phyloP scores from a whole-genome alignment of 2,329 filamentous ascomycete species.

The Cylindrodendrum hubeiense region DNA sequence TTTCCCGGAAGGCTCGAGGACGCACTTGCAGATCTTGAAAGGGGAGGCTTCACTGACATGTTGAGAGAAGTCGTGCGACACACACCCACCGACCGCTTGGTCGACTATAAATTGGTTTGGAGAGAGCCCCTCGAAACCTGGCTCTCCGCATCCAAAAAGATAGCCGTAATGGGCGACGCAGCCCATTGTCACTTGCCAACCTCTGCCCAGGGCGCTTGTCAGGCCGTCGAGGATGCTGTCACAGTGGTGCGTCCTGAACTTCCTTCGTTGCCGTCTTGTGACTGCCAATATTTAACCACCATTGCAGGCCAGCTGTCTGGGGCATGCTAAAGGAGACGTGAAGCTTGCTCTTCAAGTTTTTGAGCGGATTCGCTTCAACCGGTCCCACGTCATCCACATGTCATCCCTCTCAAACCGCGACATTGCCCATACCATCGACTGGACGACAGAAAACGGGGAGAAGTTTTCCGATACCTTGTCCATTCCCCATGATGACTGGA shows the following conservation, averaged over 20 bases:
- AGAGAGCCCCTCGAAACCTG: conserved; percentile 33
- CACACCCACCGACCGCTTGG: conserved; percentile 3
- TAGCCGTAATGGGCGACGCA: conserved; percentile 32
- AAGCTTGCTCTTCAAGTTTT: background rate
- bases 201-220: conserved; percentile 33
- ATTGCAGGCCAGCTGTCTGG: conserved; percentile 25
- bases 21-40: background rate
- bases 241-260: too few relatives aligned
- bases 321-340: conserved; percentile 15
- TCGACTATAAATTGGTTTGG: conserved; percentile 28
- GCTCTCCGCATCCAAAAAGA: conserved; percentile 18
- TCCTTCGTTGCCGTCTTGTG: too few relatives aligned
- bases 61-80: conserved; percentile 22
- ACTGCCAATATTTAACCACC: too few relatives aligned
- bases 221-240: conserved; percentile 36
- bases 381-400: conserved; percentile 9
- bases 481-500: background rate
- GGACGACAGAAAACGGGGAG: background rate
- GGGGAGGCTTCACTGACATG: background rate
- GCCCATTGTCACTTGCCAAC: conserved; percentile 36
- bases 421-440: conserved; percentile 1
- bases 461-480: background rate
- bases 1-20: conserved; percentile 33
- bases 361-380: conserved; percentile 14
- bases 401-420: background rate